Evolutionary conservation across 2,329 filamentous ascomycete genomes (phyloP).

Genomic region (Penicillium expansum): DNA sequence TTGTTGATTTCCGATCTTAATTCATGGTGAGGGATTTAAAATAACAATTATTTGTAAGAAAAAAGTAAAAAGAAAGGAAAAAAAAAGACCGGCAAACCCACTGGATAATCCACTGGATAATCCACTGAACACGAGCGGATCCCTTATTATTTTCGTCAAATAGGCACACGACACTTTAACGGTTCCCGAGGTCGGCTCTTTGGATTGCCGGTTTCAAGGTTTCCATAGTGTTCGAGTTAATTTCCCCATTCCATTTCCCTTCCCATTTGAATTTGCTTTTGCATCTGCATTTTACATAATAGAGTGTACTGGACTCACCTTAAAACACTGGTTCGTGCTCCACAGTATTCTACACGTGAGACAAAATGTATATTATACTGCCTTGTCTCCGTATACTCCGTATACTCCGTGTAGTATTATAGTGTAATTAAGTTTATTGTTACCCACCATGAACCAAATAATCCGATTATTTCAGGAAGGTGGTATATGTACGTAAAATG

Average conservation of each 20-base stretch:
- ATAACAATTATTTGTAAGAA: neutral
- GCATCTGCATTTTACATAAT: neutral
- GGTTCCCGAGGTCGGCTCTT: neutral
- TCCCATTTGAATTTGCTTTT: too few species aligned
- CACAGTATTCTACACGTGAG: neutral
- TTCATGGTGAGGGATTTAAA: slow-evolving; percentile 5
- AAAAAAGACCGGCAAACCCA: neutral
- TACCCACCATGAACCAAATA: neutral
- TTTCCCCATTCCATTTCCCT: too few species aligned
- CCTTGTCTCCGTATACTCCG: too few species aligned
- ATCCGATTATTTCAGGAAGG: neutral
- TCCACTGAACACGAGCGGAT: neutral
- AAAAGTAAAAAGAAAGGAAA: too few species aligned
- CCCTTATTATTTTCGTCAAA: neutral
- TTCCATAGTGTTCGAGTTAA: too few species aligned
- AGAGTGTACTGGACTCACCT: neutral
- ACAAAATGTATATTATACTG: neutral
- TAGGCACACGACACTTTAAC: slow-evolving; percentile 1
- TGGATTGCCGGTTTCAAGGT: too few species aligned
- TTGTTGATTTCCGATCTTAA: neutral
- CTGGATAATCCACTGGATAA: too few species aligned
- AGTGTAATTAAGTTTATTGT: neutral
- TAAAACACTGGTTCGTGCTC: neutral
- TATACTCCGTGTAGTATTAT: neutral
- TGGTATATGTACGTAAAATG: neutral